A percentile compares a stretch with the other conserved stretches of the same genome.
Conservation (phyloP, 306 rosid species). For the Glycine tomentella region DNA sequence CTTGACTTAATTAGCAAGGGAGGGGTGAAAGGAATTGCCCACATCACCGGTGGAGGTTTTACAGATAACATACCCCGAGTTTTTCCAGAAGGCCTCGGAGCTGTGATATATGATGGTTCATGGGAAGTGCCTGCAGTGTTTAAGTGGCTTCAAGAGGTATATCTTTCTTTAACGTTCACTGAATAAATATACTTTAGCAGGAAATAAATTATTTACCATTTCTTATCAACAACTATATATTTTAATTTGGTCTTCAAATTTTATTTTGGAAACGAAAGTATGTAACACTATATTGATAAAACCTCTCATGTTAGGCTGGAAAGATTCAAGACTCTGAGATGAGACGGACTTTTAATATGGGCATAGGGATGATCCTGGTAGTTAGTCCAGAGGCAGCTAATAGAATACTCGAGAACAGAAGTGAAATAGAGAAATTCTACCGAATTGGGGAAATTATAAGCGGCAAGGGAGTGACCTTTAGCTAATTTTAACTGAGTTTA, state of each 20-base stretch:
- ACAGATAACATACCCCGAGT: slow-evolving; percentile 93
- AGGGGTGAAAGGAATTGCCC: slow-evolving; percentile 91
- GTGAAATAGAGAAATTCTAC: slow-evolving; percentile 53
- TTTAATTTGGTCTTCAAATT: slow-evolving; percentile 16
- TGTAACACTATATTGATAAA: slow-evolving; percentile 10
- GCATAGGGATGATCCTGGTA: slow-evolving; percentile 93
- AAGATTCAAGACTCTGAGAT: slow-evolving; percentile 74
- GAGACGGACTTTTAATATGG: slow-evolving; percentile 89
- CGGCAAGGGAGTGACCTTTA: slow-evolving; percentile 66
- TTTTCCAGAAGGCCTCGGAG: slow-evolving; percentile 88
- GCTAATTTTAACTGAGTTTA: slow-evolving; percentile 28
- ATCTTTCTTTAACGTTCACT: not conserved
- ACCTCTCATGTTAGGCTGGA: slow-evolving; percentile 67
- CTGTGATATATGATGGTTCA: slow-evolving; percentile 63
- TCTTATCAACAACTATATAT: slow-evolving; percentile 9
- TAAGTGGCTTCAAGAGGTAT: slow-evolving; percentile 92
- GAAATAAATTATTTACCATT: not conserved
- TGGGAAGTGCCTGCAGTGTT: slow-evolving; percentile 83
- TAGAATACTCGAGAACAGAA: slow-evolving; percentile 56
- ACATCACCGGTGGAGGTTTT: slow-evolving; percentile 93
- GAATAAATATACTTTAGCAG: slow-evolving; percentile 3
- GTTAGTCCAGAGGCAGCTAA: slow-evolving; percentile 67
- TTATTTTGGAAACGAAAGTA: slow-evolving; percentile 3
- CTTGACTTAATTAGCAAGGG: slow-evolving; percentile 81
- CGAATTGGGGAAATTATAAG: slow-evolving; percentile 74